phyloP scores from a whole-genome alignment of 305 asterid genomes.

The Plantago coronopus region DNA sequence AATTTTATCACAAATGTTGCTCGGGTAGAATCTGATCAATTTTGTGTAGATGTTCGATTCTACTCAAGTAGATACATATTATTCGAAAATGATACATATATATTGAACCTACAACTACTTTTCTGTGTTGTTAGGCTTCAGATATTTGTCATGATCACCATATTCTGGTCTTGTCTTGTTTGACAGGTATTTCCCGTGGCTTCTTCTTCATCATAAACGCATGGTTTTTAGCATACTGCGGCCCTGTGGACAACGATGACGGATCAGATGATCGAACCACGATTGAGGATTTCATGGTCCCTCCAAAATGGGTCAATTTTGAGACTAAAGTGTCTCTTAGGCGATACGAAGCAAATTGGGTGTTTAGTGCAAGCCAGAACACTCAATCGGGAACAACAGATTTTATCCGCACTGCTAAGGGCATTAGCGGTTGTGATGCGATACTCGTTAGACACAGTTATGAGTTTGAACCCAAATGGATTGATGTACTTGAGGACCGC shows the following conservation, averaged over 20 bases:
- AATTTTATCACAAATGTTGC: too few relatives aligned
- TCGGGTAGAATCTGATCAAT: too few relatives aligned
- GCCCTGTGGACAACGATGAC: conserved; percentile 16
- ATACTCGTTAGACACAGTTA: conserved; percentile 28
- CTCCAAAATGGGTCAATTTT: conserved; percentile 43
- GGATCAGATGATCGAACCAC: conserved; percentile 23
- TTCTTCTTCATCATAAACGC: conserved; percentile 31
- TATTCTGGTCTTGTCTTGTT: too few relatives aligned
- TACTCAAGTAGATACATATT: too few relatives aligned
- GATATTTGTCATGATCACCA: too few relatives aligned
- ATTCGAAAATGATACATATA: too few relatives aligned
- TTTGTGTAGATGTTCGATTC: too few relatives aligned
- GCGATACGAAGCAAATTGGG: conserved; percentile 27
- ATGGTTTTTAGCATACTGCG: conserved; percentile 20
- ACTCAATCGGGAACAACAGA: conserved; percentile 28
- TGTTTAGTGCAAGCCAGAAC: background rate
- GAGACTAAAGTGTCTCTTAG: conserved; percentile 30
- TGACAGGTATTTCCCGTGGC: conserved; percentile 17
- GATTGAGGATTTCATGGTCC: conserved; percentile 38
- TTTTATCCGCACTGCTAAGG: conserved; percentile 23
- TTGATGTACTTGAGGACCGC: conserved; percentile 29
- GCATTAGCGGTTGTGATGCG: conserved; percentile 24
- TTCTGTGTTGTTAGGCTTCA: too few relatives aligned
- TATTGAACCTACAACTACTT: too few relatives aligned
- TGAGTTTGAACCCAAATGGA: conserved; percentile 40